Conservation (phyloP, 2,329 filamentous ascomycete species). For the Aaosphaeria arxii region DNA sequence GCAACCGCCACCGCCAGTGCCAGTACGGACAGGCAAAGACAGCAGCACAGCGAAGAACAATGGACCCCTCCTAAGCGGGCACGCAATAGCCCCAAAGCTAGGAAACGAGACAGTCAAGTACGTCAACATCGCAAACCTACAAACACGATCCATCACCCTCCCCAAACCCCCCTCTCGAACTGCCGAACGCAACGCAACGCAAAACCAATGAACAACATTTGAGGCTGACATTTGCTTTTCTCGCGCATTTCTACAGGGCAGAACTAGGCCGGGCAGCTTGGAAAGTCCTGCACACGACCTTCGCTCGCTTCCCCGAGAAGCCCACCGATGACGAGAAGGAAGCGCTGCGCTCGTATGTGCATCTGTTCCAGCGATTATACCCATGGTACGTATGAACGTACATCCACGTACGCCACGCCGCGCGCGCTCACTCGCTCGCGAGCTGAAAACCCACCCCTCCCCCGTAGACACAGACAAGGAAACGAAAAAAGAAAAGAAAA, state of each 20-base stretch:
- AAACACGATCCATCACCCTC: too few relatives aligned
- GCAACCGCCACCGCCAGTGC: conserved; percentile 26
- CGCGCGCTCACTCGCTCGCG: too few relatives aligned
- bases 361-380: conserved; percentile 63
- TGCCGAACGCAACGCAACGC: too few relatives aligned
- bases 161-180: too few relatives aligned
- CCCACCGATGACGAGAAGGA: conserved; percentile 60
- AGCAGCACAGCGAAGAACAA: conserved; percentile 13
- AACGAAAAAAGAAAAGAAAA: too few relatives aligned
- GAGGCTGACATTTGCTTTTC: conserved; percentile 15
- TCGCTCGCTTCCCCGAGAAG: conserved; percentile 63
- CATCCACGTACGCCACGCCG: neutral
- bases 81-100: conserved; percentile 74
- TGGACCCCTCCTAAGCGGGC: conserved; percentile 53
- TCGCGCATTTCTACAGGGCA: conserved; percentile 40
- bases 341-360: conserved; percentile 59
- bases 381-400: conserved; percentile 50
- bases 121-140: conserved; percentile 6
- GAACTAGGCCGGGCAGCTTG: conserved; percentile 64
- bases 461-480: too few relatives aligned
- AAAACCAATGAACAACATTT: conserved; percentile 6
- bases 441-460: too few relatives aligned
- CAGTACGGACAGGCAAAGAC: conserved; percentile 8
- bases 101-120: conserved; percentile 76
- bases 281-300: conserved; percentile 66